These are phyloP conservation scores for Ogataea salicorniae DNA, from an alignment of 805 yeast genomes.

Conservation along the genomic window DNA sequence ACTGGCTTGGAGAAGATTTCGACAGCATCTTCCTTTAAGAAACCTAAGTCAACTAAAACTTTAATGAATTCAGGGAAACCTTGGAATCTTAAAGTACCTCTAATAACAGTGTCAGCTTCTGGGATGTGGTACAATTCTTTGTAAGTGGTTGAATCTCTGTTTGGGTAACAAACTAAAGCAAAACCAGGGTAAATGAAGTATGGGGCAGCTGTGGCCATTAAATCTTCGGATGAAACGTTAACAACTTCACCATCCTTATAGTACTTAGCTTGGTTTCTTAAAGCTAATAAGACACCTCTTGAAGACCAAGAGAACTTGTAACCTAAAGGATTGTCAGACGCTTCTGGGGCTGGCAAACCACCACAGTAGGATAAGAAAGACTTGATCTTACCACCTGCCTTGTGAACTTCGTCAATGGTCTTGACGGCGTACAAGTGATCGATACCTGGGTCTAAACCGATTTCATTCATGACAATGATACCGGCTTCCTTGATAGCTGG, in stretches of 20 bases:
- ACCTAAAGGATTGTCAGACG: conserved; percentile 96
- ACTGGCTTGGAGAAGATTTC: conserved; percentile 50
- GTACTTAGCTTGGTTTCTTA: conserved; percentile 89
- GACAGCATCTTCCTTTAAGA: conserved; percentile 72
- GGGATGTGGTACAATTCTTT: conserved; percentile 90
- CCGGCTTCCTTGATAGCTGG: conserved; percentile 89
- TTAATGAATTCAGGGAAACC: conserved; percentile 98
- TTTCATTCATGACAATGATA: conserved; percentile 96
- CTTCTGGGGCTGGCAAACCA: conserved; percentile 97
- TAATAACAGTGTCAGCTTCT: conserved; percentile 92
- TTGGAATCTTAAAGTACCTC: conserved; percentile 97
- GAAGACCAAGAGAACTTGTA: conserved; percentile 99
- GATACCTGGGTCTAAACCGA: conserved; percentile 97
- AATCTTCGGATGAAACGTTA: conserved; percentile 77
- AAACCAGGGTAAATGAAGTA: conserved; percentile 95
- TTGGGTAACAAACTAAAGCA: conserved; percentile 93
- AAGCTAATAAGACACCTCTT: conserved; percentile 93
- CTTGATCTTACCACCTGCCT: conserved; percentile 83
- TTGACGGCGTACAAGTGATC: conserved; percentile 98
- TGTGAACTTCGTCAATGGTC: conserved; percentile 95
- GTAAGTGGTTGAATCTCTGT: conserved; percentile 95
- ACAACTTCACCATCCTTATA: conserved; percentile 82
- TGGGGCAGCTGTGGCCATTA: conserved; percentile 93
- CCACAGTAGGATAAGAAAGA: conserved; percentile 97
- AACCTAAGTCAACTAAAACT: conserved; percentile 90